Conservation (phyloP, 352 stramenopile species). For the Phytophthora megakarya region DNA sequence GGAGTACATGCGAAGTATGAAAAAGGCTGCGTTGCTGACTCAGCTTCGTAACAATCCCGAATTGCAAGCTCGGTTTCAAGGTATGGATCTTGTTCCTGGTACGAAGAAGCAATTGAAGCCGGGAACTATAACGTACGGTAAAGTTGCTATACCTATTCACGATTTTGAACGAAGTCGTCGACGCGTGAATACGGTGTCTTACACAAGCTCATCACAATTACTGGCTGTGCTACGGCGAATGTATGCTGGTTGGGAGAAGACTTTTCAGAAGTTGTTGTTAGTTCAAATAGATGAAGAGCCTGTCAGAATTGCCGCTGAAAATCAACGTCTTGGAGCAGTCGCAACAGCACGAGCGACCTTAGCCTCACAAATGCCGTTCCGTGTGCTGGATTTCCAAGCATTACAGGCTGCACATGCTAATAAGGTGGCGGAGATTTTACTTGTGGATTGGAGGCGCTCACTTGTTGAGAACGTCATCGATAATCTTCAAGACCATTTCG, state of each 20-base stretch:
- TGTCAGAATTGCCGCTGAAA: background rate
- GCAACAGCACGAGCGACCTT: constrained; percentile 29
- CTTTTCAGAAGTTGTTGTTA: constrained; percentile 75
- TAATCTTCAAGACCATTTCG: constrained; percentile 93
- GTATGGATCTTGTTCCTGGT: constrained; percentile 65
- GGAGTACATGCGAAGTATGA: constrained; percentile 92
- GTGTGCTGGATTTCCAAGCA: constrained; percentile 83
- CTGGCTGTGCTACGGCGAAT: constrained; percentile 86
- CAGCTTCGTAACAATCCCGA: constrained; percentile 52
- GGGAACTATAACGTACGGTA: constrained; percentile 59
- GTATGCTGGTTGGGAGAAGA: constrained; percentile 91
- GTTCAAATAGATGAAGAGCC: constrained; percentile 58
- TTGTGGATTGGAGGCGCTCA: constrained; percentile 88
- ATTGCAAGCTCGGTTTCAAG: constrained; percentile 72
- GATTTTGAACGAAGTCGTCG: constrained; percentile 66
- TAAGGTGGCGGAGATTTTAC: constrained; percentile 73
- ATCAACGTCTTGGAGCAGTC: constrained; percentile 3
- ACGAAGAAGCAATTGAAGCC: constrained; percentile 11
- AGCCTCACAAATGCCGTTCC: constrained; percentile 76
- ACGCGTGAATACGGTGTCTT: constrained; percentile 50
- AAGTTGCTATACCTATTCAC: constrained; percentile 78
- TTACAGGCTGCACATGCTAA: constrained; percentile 79
- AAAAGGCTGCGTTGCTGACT: constrained; percentile 87
- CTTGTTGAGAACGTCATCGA: constrained; percentile 94
- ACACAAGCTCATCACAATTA: constrained; percentile 64